Evolutionary conservation across 2,329 filamentous ascomycete genomes (phyloP).

Genomic region (Sporothrix inflata): DNA sequence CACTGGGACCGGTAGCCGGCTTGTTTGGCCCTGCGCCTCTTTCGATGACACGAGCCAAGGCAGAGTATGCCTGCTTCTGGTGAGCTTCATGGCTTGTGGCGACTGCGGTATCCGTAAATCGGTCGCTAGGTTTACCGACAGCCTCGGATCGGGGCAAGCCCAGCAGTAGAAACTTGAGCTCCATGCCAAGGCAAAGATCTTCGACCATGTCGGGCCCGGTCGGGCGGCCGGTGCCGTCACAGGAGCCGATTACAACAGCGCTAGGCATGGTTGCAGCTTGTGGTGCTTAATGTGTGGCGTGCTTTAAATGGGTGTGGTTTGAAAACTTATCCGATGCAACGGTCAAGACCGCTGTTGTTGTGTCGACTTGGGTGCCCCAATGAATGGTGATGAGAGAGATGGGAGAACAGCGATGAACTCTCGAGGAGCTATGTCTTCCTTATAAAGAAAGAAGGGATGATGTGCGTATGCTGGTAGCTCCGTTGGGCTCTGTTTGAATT

Average conservation of each 20-base stretch:
- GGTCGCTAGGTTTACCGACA: slow-evolving; percentile 8
- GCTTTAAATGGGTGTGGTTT: not conserved
- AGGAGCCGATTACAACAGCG: not conserved
- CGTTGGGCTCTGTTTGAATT: not conserved
- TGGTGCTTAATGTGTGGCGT: not conserved
- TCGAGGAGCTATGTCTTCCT: not conserved
- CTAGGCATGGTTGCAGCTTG: slow-evolving; percentile 26
- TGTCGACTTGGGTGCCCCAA: not conserved
- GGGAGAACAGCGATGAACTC: not conserved
- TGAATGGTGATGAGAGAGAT: not conserved
- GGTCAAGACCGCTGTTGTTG: not conserved
- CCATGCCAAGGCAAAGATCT: slow-evolving; percentile 39
- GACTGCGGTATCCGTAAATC: not conserved
- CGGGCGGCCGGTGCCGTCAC: not conserved
- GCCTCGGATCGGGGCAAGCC: slow-evolving; percentile 33
- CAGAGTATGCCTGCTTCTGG: slow-evolving; percentile 35
- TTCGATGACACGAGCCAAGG: slow-evolving; percentile 35
- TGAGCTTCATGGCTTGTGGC: not conserved
- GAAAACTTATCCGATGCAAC: not conserved
- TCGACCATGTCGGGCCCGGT: slow-evolving; percentile 32
- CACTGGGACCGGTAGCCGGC: not conserved
- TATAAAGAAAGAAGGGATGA: not conserved
- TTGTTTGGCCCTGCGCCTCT: slow-evolving; percentile 32
- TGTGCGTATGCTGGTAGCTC: not conserved
- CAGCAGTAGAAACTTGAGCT: slow-evolving; percentile 42